Base-by-base conservation (phyloP, 805 yeast species). In the Ogataea nakhonphanomensis region DNA sequence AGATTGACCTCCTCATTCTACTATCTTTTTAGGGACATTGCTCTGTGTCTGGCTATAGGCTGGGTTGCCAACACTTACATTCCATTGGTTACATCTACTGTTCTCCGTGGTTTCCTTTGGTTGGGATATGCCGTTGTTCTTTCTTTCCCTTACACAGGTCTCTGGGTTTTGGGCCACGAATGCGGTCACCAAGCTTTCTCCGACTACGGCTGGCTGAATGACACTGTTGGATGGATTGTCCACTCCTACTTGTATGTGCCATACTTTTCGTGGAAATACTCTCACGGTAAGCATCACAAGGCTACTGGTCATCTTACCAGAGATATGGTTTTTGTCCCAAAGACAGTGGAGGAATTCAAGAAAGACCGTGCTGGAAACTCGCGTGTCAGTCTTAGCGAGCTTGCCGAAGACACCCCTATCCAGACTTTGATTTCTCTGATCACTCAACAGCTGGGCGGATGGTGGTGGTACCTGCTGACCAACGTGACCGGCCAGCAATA, bases 111-210 rank as follows among this genome's bases (percentile, higher is more conserved):
- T 43, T 58, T 66, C 7, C 73, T 76, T 34, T 85, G 93, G 91
- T 49, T 70, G 28, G 62, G 58, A 12, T 80, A 83, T 57, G 62
- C 78, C 13, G 56, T 71, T 39, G 57, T 66, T 32, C 76, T 77
- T 53, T 88, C 91, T 22, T 66, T 85, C 40, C 76, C 83, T 45
- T 80, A 81, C 43, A 81, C 89, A 23, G 95, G 95, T 33, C 39
- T 81, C 35, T 86, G 95, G 95, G 83, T 86, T 35, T 58, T 86
- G 66, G 93, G 95, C 38, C 95, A 86, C 64, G 95, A 86, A 65
- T 86, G 95, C 70, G 95, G 95, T 45, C 95, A 86, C 62, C 83
- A 79, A 53, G 95, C 95, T 15, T 87, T 87, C 64, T 73, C 83
- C 28, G 85, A 82, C 54, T 80, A 79, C 58, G 79, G 78, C 28